Base-by-base conservation (phyloP, 2,329 filamentous ascomycete species). In the Lasiodiplodia citricola region DNA sequence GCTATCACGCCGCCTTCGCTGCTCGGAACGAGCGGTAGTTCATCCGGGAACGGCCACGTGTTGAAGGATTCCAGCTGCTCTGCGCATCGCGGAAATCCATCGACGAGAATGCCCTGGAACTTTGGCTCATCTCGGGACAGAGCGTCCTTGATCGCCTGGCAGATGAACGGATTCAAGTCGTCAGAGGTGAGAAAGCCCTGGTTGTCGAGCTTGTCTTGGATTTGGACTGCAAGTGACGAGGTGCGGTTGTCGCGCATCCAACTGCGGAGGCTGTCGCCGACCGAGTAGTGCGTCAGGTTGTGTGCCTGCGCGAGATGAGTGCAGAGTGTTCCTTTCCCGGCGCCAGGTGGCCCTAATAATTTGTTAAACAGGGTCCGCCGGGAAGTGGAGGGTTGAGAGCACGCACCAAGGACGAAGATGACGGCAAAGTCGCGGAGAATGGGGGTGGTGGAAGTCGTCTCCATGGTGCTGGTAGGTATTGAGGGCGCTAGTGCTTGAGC, bases 321-420 rank as follows among this genome's bases (percentile, higher is more conserved):
- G 69, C 76, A 78, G 6, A 78, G 71, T 2, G 76, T 78, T 14
- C 77, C 76, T 73, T 79, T 79, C 18, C 78, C 76, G 31, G 76
- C 72, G 35, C 75, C 76, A 21, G 77, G 78, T 31, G 73, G 70
- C 14, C 76, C 77, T 70, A 38, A 70, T 38, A 60, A 14, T 23
- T 4, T 38, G 50, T 71, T 65, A 68, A 18, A 66, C 51, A n/a
- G 16, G 28, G 23, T 31, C n/a, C 35, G 13, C n/a, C 2, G 23
- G 21, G 18, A n/a, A 35, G 11, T 23, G 14, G 55, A 31, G 21
- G 38, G 21, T 21, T 7, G 25, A 44, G 28, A 60, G 5, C 18
- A 51, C 67, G 28, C 66, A 70, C 69, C 68, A 62, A 71, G 64
- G 35, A 70, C 69, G 65, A 70, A 71, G 2, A 71, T 52, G 41